Base-by-base conservation (phyloP, 176 grass and related monocot species). In the Cocos nucifera region DNA sequence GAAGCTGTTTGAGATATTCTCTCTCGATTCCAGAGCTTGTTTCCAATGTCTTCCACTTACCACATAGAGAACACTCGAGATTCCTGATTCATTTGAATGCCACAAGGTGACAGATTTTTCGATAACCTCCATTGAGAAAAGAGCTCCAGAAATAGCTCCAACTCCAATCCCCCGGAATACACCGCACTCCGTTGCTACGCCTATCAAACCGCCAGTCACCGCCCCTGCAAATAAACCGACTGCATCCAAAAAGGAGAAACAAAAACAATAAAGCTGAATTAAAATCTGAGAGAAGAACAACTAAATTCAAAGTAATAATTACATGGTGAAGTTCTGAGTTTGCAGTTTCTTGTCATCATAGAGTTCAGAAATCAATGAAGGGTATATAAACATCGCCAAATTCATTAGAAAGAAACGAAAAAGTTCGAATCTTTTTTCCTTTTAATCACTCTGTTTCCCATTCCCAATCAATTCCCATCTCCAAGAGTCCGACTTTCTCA, bases 21-120 rank as follows among this genome's bases (percentile, higher is more conserved):
- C 35, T 44, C 35, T 44, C 35, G 1, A 2, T 44, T 12, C 9
- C 35, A 12, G 35, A 44, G 35, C 12, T 44, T 44, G 35, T 85
- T 86, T 73, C 67, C 85, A 80, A 94, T 88, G 84, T 88, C 84
- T 69, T 88, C 77, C 58, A 79, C 18, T 39, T 67, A 68, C 65
- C 65, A 68, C 52, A 44, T 68, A 68, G 4, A 68, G 53, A 44
- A 68, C 0, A 35, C 65, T 68, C n/a, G 26, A 39, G 10, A 56
- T 44, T 3, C 65, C 53, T 17, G 65, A 68, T 9, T 68, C 65
- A 2, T 18, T 39, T 52, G 65, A 56, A 28, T 15, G 54, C 65
- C 65, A 68, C 4, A 68, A 19, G n/a, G 52, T 51, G 15, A 56
- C 27, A 48, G 65, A 68, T 56, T 51, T 56, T 22, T 68, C 65